Evolutionary conservation across 768 basidiomycete genomes (phyloP).

Genomic region (Phlebiopsis flavidoalba): DNA sequence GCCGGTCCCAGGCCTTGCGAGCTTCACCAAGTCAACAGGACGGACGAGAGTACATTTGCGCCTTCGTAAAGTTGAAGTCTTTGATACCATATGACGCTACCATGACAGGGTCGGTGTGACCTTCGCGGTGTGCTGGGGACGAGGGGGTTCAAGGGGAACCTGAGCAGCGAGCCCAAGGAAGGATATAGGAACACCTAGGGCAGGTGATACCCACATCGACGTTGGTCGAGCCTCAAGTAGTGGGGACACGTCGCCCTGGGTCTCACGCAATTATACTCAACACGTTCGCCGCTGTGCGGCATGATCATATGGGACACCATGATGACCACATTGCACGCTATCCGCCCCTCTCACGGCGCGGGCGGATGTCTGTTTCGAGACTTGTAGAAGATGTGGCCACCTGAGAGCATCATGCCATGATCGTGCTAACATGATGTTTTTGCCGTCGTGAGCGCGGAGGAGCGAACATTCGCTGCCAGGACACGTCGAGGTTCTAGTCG

Average conservation of each 20-base stretch:
- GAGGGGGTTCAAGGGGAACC: constrained; percentile 31
- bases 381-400: background rate
- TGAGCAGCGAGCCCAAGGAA: constrained; percentile 54
- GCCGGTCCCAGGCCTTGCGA: constrained; percentile 62
- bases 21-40: constrained; percentile 64
- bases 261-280: background rate
- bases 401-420: background rate
- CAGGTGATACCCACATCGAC: constrained; percentile 48
- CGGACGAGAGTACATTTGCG: constrained; percentile 57
- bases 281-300: background rate
- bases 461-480: background rate
- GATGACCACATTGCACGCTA: background rate
- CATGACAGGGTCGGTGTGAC: constrained; percentile 10
- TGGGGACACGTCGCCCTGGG: background rate
- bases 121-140: background rate
- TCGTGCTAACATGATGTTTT: background rate
- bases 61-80: constrained; percentile 58
- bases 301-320: background rate
- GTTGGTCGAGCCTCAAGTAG: constrained; percentile 7
- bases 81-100: background rate
- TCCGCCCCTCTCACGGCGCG: background rate
- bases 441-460: background rate
- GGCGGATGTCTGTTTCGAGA: background rate
- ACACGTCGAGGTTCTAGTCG: background rate
- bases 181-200: constrained; percentile 30